phyloP scores from a whole-genome alignment of 176 grass and related monocot species.

The Cenchrus purpureus region DNA sequence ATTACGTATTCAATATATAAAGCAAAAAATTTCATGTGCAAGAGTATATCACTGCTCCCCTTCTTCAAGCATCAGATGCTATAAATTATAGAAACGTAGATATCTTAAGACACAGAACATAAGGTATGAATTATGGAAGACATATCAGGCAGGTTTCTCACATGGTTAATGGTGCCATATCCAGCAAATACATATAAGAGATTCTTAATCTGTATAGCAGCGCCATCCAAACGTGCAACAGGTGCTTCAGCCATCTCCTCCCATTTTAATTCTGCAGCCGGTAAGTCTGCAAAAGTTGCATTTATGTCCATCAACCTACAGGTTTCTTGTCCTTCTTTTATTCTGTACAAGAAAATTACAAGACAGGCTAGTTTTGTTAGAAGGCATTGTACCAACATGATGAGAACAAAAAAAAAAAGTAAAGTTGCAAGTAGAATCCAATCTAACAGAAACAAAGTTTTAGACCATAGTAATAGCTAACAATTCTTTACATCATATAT shows the following conservation, averaged over 20 bases:
- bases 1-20: background rate
- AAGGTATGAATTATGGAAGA: constrained; percentile 3
- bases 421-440: constrained; percentile 3
- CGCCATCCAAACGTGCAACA: constrained; percentile 80
- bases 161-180: constrained; percentile 93
- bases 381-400: constrained; percentile 1
- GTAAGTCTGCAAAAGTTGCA: constrained; percentile 94
- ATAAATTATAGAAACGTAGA: constrained; percentile 17
- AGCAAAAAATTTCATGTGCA: background rate
- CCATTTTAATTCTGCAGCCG: constrained; percentile 74
- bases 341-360: constrained; percentile 45
- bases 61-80: constrained; percentile 15
- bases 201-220: constrained; percentile 94
- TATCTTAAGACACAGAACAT: constrained; percentile 16
- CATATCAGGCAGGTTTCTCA: constrained; percentile 51
- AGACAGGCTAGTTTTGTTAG: background rate
- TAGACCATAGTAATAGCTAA: background rate
- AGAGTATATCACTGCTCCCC: background rate
- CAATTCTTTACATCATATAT: background rate
- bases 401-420: constrained; percentile 17
- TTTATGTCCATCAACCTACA: constrained; percentile 58
- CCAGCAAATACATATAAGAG: constrained; percentile 98
- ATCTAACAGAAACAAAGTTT: constrained; percentile 28
- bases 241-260: constrained; percentile 90
- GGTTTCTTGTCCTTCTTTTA: constrained; percentile 55